Percentiles rank a stretch among this genome's conserved stretches.
Evolutionary conservation across 2,329 filamentous ascomycete genomes (phyloP).

Genomic region (Drechslerella dactyloides): DNA sequence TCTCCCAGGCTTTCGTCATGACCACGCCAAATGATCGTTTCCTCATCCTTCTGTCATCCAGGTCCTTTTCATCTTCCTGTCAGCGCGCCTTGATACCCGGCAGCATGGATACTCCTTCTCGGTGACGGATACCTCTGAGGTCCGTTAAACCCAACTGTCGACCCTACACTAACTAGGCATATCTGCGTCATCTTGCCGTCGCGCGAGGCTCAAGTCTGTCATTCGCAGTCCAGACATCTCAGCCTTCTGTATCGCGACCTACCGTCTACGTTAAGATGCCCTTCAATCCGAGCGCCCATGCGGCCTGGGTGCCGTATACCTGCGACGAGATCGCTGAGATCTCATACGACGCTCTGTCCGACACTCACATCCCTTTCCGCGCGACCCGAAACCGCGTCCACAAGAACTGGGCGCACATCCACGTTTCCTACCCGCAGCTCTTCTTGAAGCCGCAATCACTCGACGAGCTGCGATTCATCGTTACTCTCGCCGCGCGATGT

Average conservation of each 20-base stretch:
- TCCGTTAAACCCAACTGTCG: not conserved
- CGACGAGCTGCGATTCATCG: slow-evolving; percentile 79
- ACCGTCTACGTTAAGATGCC: slow-evolving; percentile 14
- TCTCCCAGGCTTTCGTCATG: slow-evolving; percentile 34
- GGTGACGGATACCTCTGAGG: slow-evolving; percentile 1
- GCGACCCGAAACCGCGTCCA: slow-evolving; percentile 75
- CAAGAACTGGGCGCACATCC: slow-evolving; percentile 93
- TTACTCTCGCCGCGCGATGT: slow-evolving; percentile 79
- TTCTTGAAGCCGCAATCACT: slow-evolving; percentile 84
- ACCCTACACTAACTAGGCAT: not conserved
- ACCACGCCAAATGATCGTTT: slow-evolving; percentile 44
- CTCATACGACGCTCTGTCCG: slow-evolving; percentile 53
- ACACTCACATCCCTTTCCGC: slow-evolving; percentile 71
- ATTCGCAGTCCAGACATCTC: not conserved
- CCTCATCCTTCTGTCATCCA: not conserved
- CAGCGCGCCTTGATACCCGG: not conserved
- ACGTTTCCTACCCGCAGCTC: slow-evolving; percentile 85
- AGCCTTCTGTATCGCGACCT: not conserved
- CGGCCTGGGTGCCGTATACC: slow-evolving; percentile 51
- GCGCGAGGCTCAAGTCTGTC: not conserved
- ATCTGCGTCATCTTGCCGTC: not conserved
- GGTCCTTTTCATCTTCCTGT: not conserved
- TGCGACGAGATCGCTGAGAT: slow-evolving; percentile 52
- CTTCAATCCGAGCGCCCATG: slow-evolving; percentile 56
- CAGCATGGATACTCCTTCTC: not conserved